Percentiles rank a stretch among this genome's conserved stretches.
Conservation (phyloP, 257 asterid genomes). For the Fraxinus cuspidata region DNA sequence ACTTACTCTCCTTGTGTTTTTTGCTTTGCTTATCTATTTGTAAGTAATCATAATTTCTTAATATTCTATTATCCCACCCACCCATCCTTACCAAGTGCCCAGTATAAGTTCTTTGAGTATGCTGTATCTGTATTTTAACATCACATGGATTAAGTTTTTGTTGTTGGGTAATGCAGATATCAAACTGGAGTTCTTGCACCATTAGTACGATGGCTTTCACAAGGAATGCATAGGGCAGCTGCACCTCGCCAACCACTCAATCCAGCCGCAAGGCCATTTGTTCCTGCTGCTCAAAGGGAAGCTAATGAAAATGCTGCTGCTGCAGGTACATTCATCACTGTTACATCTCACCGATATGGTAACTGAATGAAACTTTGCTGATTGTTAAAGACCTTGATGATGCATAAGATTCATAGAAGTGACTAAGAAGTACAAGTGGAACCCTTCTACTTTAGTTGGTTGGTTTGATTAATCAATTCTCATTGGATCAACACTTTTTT, state of each 20-base stretch:
- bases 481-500: neutral
- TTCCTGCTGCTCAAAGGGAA: slow-evolving; percentile 56
- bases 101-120: neutral
- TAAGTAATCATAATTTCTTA: slow-evolving; percentile 38
- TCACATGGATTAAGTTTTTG: slow-evolving; percentile 8
- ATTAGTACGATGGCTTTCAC: slow-evolving; percentile 88
- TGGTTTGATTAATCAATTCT: too few species aligned
- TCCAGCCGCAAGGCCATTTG: slow-evolving; percentile 64
- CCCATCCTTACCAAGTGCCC: neutral
- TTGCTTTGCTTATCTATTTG: slow-evolving; percentile 82
- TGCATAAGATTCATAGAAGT: slow-evolving; percentile 11
- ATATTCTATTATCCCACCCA: neutral
- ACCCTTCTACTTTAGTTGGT: neutral
- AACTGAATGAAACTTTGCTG: slow-evolving; percentile 9
- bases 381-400: slow-evolving; percentile 10
- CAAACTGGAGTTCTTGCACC: slow-evolving; percentile 99
- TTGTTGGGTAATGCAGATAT: slow-evolving; percentile 54
- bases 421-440: neutral
- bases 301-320: slow-evolving; percentile 65
- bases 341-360: slow-evolving; percentile 8
- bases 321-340: slow-evolving; percentile 45
- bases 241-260: slow-evolving; percentile 79
- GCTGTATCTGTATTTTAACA: neutral
- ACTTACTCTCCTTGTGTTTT: slow-evolving; percentile 76
- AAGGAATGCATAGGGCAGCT: slow-evolving; percentile 93